Conservation (phyloP, 2,329 filamentous ascomycete species). For the Epichloe elymi region DNA sequence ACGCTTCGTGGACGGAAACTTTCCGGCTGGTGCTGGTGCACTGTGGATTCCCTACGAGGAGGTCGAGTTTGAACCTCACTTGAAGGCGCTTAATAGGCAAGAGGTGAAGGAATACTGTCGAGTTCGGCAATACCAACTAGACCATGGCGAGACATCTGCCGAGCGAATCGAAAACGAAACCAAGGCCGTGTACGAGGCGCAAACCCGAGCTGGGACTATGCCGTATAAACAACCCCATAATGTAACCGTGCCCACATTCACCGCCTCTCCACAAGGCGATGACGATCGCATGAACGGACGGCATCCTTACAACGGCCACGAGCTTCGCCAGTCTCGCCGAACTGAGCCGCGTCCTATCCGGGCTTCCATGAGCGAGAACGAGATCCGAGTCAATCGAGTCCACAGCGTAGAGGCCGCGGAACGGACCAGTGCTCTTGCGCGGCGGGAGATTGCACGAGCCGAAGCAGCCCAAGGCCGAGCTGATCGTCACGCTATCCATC, state of each 20-base stretch:
- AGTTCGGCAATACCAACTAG: conserved; percentile 45
- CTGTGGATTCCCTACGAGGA: conserved; percentile 52
- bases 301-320: conserved; percentile 19
- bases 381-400: conserved; percentile 9
- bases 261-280: conserved; percentile 12
- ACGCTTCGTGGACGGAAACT: conserved; percentile 44
- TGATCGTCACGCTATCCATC: conserved; percentile 32
- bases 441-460: conserved; percentile 37
- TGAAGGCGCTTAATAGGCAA: conserved; percentile 34
- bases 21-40: conserved; percentile 44
- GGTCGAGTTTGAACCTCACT: conserved; percentile 43
- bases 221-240: conserved; percentile 12
- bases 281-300: conserved; percentile 5
- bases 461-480: conserved; percentile 38
- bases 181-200: conserved; percentile 38
- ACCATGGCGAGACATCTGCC: conserved; percentile 35
- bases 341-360: conserved; percentile 20
- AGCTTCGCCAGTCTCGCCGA: conserved; percentile 31
- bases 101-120: conserved; percentile 54
- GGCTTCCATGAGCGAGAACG: conserved; percentile 13
- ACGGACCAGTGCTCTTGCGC: conserved; percentile 35
- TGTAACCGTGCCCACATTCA: conserved; percentile 9
- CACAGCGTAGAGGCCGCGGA: conserved; percentile 25
- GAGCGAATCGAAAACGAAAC: conserved; percentile 37
- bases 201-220: conserved; percentile 26